A percentile compares a stretch with the other conserved stretches of the same genome.
phyloP scores from a whole-genome alignment of 257 asterid genomes.

The Henckelia pumila region DNA sequence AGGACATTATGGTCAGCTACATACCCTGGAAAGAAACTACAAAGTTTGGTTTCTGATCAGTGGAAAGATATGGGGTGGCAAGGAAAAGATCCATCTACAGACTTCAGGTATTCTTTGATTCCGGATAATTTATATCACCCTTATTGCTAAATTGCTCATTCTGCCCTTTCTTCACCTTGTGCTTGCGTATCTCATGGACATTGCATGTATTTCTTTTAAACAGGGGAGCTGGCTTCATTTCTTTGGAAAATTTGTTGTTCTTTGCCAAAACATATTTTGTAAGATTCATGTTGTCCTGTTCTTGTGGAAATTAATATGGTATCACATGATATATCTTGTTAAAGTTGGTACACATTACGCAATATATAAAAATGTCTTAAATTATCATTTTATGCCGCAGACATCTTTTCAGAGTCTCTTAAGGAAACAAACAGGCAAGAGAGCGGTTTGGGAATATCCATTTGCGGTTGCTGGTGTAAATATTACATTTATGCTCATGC shows the following conservation, averaged over 20 bases:
- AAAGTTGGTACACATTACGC: not conserved
- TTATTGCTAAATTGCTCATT: conserved; percentile 7
- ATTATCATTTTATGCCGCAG: conserved; percentile 27
- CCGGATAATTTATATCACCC: not conserved
- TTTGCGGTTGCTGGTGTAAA: conserved; percentile 92
- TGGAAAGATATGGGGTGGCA: conserved; percentile 99
- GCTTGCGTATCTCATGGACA: not conserved
- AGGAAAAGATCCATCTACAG: conserved; percentile 93
- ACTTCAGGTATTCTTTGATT: conserved; percentile 55
- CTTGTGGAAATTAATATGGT: not conserved
- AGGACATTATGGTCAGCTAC: conserved; percentile 81
- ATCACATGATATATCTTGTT: not conserved
- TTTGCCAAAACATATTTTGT: conserved; percentile 78
- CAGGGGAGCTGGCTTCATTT: conserved; percentile 90
- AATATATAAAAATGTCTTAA: not conserved
- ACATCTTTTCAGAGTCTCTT: conserved; percentile 64
- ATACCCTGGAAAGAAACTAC: conserved; percentile 67
- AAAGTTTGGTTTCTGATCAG: conserved; percentile 73
- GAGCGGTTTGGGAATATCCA: conserved; percentile 89
- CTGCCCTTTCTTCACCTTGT: conserved; percentile 4
- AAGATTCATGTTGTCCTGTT: conserved; percentile 27
- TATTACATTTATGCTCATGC: conserved; percentile 77
- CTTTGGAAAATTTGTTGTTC: conserved; percentile 79
- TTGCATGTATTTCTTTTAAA: conserved; percentile 18
- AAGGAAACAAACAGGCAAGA: conserved; percentile 71